Base-by-base conservation (phyloP, 345 rosid species). In the Sonneratia caseolaris region DNA sequence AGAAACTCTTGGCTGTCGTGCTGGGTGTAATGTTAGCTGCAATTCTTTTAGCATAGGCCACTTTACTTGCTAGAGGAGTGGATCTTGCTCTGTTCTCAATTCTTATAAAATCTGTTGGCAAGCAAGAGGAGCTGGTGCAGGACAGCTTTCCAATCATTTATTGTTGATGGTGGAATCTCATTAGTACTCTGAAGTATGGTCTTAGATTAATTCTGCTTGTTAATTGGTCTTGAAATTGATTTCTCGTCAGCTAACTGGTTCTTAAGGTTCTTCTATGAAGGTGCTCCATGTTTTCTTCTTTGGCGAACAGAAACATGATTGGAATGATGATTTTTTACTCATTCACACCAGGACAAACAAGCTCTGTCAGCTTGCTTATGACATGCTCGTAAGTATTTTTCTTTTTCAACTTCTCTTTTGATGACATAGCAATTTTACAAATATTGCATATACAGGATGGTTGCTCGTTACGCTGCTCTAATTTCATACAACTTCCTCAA, bases 261-360 rank as follows among this genome's bases (percentile, higher is more conserved):
- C 12, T 61, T n/a, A 5, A 4, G 37, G 65, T 61, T 24, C 10
- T 27, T 61, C 65, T 11, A 22, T 61, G 35, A 3, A 22, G 62
- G 24, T 22, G 16, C 27, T 56, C 62, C 32, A 27, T 27, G 32
- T 42, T 42, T 42, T 42, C 10, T 42, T 42, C 10, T 4, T 42
- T 42, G 5, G 45, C 45, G 45, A 42, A 42, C 5, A 42, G 9
- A 42, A 42, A 42, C 5, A 42, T 9, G 0, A 73, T 89, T 75
- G 99, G 99, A 71, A 96, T 91, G 99, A 80, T 92, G 75, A 91
- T 92, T 98, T 91, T 96, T 72, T 96, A 96, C 87, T 96, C 99
- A 40, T 82, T 96, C 57, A 96, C 99, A 65, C 97, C 97, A 3
- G 83, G 96, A 65, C 98, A 91, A 84, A 96, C 99, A 49, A 92